Evolutionary conservation across 768 basidiomycete genomes (phyloP).

Genomic region (Fomitopsis pulvina): DNA sequence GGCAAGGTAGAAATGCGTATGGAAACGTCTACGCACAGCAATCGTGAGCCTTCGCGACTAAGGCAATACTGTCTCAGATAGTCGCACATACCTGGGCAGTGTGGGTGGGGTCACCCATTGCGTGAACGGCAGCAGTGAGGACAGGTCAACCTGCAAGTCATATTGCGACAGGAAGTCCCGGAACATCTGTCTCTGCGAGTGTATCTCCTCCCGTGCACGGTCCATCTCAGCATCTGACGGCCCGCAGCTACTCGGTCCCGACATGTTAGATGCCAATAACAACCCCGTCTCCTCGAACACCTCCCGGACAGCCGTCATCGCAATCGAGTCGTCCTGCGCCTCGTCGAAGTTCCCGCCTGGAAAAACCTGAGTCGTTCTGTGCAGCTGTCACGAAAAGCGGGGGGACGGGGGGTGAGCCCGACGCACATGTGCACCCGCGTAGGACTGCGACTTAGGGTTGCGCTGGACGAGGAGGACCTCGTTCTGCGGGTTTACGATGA

Average conservation of each 20-base stretch:
- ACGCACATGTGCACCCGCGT: constrained; percentile 62
- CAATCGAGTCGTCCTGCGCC: constrained; percentile 49
- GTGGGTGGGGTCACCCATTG: constrained; percentile 67
- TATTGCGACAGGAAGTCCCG: constrained; percentile 43
- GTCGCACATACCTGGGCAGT: constrained; percentile 36
- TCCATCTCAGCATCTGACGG: constrained; percentile 39
- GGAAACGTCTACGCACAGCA: constrained; percentile 50
- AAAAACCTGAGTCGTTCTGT: constrained; percentile 47
- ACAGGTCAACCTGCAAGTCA: constrained; percentile 36
- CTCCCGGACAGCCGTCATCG: constrained; percentile 65
- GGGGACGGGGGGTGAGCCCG: background rate
- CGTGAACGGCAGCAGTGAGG: constrained; percentile 59
- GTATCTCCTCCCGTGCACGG: constrained; percentile 48
- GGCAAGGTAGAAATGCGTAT: constrained; percentile 61
- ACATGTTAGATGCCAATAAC: constrained; percentile 41
- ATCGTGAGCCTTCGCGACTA: background rate
- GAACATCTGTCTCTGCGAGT: constrained; percentile 45
- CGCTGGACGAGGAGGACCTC: constrained; percentile 67
- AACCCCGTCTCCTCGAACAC: constrained; percentile 75
- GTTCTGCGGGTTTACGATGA: constrained; percentile 59
- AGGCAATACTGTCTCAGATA: background rate
- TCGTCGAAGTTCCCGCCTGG: constrained; percentile 68
- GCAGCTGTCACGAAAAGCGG: background rate
- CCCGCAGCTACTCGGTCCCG: constrained; percentile 6
- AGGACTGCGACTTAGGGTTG: constrained; percentile 56